phyloP scores from a whole-genome alignment of 306 rosid genomes.

The Sesbania bispinosa region DNA sequence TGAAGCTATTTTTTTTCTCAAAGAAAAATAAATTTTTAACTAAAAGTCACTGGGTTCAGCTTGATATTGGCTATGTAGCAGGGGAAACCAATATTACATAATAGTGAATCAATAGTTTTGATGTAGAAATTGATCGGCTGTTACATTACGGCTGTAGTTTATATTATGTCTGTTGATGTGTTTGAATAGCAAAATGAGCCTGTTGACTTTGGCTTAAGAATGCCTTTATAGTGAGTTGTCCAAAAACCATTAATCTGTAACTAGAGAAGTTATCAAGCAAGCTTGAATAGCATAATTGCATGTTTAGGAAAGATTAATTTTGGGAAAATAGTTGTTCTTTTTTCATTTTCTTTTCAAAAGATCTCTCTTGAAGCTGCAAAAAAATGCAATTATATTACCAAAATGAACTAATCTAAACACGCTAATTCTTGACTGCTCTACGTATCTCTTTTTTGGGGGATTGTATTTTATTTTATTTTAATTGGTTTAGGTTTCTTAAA shows the following conservation, averaged over 20 bases:
- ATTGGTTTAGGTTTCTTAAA: neutral
- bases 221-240: neutral
- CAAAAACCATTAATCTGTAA: neutral
- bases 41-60: neutral
- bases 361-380: neutral
- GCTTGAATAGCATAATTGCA: neutral
- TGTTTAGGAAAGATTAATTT: neutral
- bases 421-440: neutral
- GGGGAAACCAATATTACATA: neutral
- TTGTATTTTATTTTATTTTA: neutral
- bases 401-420: neutral
- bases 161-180: neutral
- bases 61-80: neutral
- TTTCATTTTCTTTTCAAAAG: neutral
- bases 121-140: neutral
- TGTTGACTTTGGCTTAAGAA: neutral
- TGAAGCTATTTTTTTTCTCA: neutral
- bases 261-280: neutral
- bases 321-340: neutral
- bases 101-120: neutral
- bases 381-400: neutral
- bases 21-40: neutral
- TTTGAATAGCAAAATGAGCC: neutral
- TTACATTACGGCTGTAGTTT: neutral
- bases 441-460: neutral